Conservation (phyloP, 148 eudicot species). For the Bassia scoparia region DNA sequence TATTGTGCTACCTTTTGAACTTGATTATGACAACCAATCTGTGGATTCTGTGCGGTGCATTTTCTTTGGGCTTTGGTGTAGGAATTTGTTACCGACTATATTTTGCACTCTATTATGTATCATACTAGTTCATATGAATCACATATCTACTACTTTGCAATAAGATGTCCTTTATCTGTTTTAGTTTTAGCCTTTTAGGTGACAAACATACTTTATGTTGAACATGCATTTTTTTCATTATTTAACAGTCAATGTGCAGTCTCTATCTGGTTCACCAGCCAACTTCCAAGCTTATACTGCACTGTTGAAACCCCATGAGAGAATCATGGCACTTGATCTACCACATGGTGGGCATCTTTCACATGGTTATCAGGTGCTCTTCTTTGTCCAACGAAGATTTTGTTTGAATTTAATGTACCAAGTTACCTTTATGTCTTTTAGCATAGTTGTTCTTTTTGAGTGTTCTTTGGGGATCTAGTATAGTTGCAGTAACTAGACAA, state of each 20-base stretch:
- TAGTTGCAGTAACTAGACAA: neutral
- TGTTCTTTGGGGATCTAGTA: neutral
- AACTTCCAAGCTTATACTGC: constrained; percentile 98
- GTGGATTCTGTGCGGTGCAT: neutral
- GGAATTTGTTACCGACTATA: neutral
- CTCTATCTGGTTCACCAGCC: constrained; percentile 95
- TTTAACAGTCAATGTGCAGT: constrained; percentile 93
- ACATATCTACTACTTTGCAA: neutral
- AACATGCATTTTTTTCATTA: constrained; percentile 16
- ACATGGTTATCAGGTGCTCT: constrained; percentile 93
- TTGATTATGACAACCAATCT: neutral
- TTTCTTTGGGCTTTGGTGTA: neutral
- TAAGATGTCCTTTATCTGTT: neutral
- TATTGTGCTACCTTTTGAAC: neutral
- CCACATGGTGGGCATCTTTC: constrained; percentile 99
- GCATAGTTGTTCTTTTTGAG: neutral
- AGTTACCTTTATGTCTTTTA: neutral
- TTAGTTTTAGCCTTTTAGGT: neutral
- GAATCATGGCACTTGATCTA: constrained; percentile 99
- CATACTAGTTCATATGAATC: neutral
- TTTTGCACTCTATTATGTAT: neutral
- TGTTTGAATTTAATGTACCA: constrained; percentile 1
- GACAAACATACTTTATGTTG: neutral
- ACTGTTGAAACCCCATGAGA: constrained; percentile 91
- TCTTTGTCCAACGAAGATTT: neutral